phyloP scores from a whole-genome alignment of 2,329 filamentous ascomycete genomes.

The Fusarium albosuccineum region DNA sequence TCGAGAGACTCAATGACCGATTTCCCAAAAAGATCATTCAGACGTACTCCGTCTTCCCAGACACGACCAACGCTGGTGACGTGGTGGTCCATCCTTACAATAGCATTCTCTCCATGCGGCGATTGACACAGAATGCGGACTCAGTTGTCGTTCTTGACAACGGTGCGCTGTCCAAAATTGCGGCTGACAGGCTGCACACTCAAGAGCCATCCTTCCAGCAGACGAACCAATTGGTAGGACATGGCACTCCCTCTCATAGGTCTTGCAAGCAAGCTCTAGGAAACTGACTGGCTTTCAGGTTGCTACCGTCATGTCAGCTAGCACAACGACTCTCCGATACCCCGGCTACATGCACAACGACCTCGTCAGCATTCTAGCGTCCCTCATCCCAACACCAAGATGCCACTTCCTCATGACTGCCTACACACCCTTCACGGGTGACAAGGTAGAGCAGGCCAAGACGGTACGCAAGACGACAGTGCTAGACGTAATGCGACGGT shows the following conservation, averaged over 20 bases:
- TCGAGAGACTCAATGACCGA: conserved; percentile 95
- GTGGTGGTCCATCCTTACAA: conserved; percentile 99
- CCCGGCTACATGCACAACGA: conserved; percentile 99
- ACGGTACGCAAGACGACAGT: conserved; percentile 98
- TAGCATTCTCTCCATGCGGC: conserved; percentile 90
- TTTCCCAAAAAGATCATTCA: conserved; percentile 99
- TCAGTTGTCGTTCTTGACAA: conserved; percentile 98
- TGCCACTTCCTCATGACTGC: conserved; percentile 99
- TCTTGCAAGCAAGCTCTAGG: neutral
- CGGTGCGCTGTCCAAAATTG: conserved; percentile 91
- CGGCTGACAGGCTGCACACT: conserved; percentile 92
- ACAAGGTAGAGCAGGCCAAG: conserved; percentile 96
- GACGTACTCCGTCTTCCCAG: conserved; percentile 98
- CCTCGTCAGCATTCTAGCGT: conserved; percentile 95
- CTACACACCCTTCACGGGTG: conserved; percentile 97
- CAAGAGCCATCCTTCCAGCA: conserved; percentile 97
- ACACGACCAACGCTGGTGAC: conserved; percentile 86
- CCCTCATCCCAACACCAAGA: conserved; percentile 93
- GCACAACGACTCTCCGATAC: conserved; percentile 95
- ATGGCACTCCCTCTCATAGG: too few species aligned
- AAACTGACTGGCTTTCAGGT: conserved; percentile 62
- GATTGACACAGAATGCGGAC: conserved; percentile 95
- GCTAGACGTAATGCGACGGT: conserved; percentile 93
- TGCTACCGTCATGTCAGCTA: conserved; percentile 98
- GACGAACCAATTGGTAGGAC: conserved; percentile 89